Conservation (phyloP, 371 early-diverging fungal species). For the Mucor saturninus region DNA sequence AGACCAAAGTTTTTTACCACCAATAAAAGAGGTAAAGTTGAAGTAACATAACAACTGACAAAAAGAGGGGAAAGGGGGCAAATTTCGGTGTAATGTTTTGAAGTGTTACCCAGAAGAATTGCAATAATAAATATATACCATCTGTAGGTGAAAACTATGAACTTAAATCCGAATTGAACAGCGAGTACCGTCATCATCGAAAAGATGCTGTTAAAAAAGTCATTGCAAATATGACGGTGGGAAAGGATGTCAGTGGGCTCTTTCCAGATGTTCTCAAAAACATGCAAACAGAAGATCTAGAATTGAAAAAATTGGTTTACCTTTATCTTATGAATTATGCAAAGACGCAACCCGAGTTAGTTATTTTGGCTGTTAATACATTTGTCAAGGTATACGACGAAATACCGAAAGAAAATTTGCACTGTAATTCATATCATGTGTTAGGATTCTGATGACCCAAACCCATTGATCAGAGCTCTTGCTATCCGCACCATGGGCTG, state of each 20-base stretch:
- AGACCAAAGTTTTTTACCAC: slow-evolving; percentile 67
- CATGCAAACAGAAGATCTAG: slow-evolving; percentile 98
- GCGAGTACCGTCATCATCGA: slow-evolving; percentile 91
- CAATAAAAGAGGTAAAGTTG: slow-evolving; percentile 62
- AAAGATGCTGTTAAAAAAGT: slow-evolving; percentile 98
- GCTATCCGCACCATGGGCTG: slow-evolving; percentile 98
- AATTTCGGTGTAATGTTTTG: neutral
- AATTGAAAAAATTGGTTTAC: slow-evolving; percentile 95
- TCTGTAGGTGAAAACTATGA: slow-evolving; percentile 94
- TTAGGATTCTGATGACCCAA: slow-evolving; percentile 93
- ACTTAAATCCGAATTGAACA: slow-evolving; percentile 93
- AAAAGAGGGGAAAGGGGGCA: neutral
- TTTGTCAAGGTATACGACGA: slow-evolving; percentile 82
- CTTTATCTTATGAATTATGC: slow-evolving; percentile 92
- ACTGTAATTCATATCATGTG: neutral
- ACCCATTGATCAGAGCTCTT: slow-evolving; percentile 94
- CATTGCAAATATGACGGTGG: slow-evolving; percentile 92
- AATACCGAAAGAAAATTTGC: neutral
- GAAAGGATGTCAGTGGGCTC: slow-evolving; percentile 84
- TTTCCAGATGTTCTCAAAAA: slow-evolving; percentile 97
- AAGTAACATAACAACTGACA: neutral
- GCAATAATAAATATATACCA: neutral
- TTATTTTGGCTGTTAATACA: slow-evolving; percentile 95
- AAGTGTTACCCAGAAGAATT: neutral
- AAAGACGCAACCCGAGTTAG: slow-evolving; percentile 96